Evolutionary conservation across 2,329 filamentous ascomycete genomes (phyloP).

Genomic region (Aspergillus sp.): DNA sequence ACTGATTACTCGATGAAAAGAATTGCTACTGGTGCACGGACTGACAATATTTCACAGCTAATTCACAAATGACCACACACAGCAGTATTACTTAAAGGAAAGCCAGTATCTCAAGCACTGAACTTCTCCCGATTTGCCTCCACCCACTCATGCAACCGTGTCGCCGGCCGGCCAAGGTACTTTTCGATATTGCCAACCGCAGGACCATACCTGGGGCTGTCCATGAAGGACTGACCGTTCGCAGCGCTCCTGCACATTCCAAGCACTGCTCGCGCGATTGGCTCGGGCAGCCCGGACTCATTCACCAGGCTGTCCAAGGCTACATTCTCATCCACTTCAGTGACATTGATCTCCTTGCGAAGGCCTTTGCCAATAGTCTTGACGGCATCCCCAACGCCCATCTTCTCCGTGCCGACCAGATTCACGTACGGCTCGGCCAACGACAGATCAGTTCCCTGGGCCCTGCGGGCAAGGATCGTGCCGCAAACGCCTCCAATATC

Average conservation of each 20-base stretch:
- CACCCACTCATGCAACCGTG: slow-evolving; percentile 38
- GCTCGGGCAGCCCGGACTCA: background rate
- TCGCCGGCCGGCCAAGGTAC: slow-evolving; percentile 33
- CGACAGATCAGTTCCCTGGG: slow-evolving; percentile 24
- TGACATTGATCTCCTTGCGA: background rate
- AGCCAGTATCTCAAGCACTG: background rate
- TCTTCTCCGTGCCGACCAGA: slow-evolving; percentile 13
- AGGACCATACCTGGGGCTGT: slow-evolving; percentile 5
- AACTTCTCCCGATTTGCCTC: slow-evolving; percentile 32
- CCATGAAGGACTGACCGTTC: background rate
- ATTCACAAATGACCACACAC: no score
- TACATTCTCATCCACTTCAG: background rate
- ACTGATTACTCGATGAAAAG: no score
- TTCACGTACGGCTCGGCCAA: slow-evolving; percentile 1
- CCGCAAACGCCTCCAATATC: slow-evolving; percentile 52
- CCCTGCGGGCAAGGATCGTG: slow-evolving; percentile 33
- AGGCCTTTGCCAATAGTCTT: slow-evolving; percentile 8
- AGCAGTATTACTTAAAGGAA: no score
- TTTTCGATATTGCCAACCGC: slow-evolving; percentile 34
- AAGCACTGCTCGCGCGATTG: background rate
- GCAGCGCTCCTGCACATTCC: background rate
- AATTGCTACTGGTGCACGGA: no score
- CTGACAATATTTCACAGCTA: no score
- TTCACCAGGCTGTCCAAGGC: background rate
- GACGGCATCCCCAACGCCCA: background rate